Conservation (phyloP, 352 stramenopile species). For the Discostella stelligera region DNA sequence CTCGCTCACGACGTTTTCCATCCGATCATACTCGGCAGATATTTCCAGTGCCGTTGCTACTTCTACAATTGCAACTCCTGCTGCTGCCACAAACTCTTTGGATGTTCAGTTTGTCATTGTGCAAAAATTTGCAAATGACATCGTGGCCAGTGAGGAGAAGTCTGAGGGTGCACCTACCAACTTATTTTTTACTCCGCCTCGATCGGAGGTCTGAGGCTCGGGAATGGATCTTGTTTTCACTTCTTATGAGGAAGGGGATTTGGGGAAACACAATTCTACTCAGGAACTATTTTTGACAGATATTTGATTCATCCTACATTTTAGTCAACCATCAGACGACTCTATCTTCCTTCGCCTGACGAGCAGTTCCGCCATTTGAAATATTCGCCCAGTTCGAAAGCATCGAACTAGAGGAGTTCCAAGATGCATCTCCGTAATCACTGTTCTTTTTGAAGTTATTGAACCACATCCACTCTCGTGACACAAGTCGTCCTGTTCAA, state of each 20-base stretch:
- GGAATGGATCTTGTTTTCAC: too few relatives aligned
- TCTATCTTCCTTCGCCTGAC: too few relatives aligned
- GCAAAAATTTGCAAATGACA: not conserved
- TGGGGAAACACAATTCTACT: too few relatives aligned
- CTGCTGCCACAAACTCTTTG: not conserved
- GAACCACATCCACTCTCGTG: not conserved
- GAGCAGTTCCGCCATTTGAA: too few relatives aligned
- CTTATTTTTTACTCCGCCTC: not conserved
- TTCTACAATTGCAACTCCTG: not conserved
- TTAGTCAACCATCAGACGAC: too few relatives aligned
- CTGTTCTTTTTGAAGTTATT: not conserved
- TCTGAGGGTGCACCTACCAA: not conserved
- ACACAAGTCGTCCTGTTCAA: not conserved
- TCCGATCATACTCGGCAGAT: too few relatives aligned
- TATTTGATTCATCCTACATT: too few relatives aligned
- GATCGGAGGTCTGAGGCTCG: not conserved
- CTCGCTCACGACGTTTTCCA: not conserved
- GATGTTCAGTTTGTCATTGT: not conserved
- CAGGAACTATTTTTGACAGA: too few relatives aligned
- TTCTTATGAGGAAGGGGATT: too few relatives aligned
- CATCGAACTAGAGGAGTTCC: too few relatives aligned
- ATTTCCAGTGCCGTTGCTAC: not conserved
- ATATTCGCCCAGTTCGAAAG: too few relatives aligned
- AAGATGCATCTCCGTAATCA: too few relatives aligned
- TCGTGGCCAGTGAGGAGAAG: not conserved